phyloP scores from a whole-genome alignment of 164 flowering plant species.

The Vitis labrusca region DNA sequence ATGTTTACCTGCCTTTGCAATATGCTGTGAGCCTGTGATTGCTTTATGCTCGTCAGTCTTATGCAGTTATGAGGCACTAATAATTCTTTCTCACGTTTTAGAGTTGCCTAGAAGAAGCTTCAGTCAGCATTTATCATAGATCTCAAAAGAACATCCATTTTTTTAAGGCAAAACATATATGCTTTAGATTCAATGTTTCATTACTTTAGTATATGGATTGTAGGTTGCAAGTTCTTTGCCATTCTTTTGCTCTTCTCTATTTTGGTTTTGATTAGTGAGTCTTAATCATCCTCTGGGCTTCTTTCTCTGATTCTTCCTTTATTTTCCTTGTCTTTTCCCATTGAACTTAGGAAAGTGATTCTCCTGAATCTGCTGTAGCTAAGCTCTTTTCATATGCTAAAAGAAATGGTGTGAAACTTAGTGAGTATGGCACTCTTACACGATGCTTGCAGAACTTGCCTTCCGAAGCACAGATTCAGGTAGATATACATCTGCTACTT shows the following conservation, averaged over 20 bases:
- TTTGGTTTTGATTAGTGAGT: not conserved
- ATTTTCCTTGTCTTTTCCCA: too few species aligned
- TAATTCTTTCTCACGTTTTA: too few species aligned
- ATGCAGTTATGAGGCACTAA: too few species aligned
- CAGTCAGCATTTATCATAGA: too few species aligned
- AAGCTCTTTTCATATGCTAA: slow-evolving; percentile 80
- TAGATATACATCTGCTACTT: slow-evolving; percentile 7
- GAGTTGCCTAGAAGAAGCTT: too few species aligned
- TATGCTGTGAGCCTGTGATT: too few species aligned
- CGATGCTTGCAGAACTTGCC: slow-evolving; percentile 79
- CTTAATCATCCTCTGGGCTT: not conserved
- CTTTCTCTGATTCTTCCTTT: too few species aligned
- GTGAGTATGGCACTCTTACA: slow-evolving; percentile 46
- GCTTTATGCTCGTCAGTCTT: too few species aligned
- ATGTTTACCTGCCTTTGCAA: too few species aligned
- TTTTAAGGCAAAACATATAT: not conserved
- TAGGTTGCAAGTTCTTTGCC: not conserved
- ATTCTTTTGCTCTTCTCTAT: not conserved
- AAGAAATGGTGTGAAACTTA: slow-evolving; percentile 39
- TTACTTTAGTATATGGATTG: not conserved
- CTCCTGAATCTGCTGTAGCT: slow-evolving; percentile 85
- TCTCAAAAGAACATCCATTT: not conserved
- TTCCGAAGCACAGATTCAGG: slow-evolving; percentile 79
- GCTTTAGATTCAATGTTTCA: not conserved
- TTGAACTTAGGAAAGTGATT: slow-evolving; percentile 30